Conservation (phyloP, 1,284 basidiomycete genomes). For the Moniliella sp. region DNA sequence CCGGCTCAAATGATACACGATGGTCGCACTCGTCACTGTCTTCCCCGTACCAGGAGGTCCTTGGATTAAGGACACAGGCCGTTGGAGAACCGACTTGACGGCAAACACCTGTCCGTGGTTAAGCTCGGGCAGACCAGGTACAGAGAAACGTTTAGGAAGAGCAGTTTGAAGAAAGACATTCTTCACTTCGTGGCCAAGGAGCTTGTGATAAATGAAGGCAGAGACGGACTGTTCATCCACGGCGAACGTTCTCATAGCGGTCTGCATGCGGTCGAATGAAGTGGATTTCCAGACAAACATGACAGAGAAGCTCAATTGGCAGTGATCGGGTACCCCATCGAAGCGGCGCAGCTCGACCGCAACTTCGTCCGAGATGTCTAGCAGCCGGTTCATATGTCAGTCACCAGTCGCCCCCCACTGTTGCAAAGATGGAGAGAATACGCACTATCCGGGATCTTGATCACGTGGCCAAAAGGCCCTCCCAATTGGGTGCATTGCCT, state of each 20-base stretch:
- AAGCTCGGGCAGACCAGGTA: conserved; percentile 87
- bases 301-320: conserved; percentile 79
- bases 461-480: conserved; percentile 83
- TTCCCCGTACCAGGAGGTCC: conserved; percentile 98
- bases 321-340: conserved; percentile 81
- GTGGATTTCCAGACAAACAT: conserved; percentile 99
- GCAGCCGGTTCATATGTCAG: conserved; percentile 6
- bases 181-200: conserved; percentile 82
- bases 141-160: conserved; percentile 89
- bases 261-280: conserved; percentile 94
- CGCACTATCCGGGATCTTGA: conserved; percentile 96
- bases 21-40: conserved; percentile 93
- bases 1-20: conserved; percentile 92
- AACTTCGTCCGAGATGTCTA: conserved; percentile 95
- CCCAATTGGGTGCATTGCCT: conserved; percentile 58
- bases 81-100: conserved; percentile 91
- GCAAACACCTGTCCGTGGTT: conserved; percentile 96
- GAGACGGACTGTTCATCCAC: conserved; percentile 97
- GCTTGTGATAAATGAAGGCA: conserved; percentile 93
- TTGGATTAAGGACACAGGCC: conserved; percentile 80
- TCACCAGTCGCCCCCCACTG: neutral
- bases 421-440: conserved; percentile 1
- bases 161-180: conserved; percentile 63
- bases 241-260: conserved; percentile 97
- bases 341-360: conserved; percentile 70